Evolutionary conservation across 2,329 filamentous ascomycete species (phyloP), one percentile per base, ranked within the genome.

Genomic region (Gnomoniopsis smithogilvyi): DNA sequence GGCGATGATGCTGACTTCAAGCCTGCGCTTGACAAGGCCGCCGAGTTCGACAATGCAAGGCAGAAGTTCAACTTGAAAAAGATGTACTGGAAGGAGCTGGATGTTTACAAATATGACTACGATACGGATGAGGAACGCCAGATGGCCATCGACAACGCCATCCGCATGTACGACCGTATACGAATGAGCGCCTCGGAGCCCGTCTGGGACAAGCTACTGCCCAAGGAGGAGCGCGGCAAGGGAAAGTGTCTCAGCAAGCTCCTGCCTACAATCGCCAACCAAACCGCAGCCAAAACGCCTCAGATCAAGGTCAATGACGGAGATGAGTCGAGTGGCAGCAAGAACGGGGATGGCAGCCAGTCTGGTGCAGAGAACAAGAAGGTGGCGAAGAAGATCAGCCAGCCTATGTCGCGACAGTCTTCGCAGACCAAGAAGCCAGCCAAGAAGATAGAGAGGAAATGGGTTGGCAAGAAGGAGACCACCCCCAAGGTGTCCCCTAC

Each of bases 51-150:
- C 59, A 63, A 75, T 4, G 69, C 74, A 2, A 73, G 73, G 4
- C 77, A 81, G 61, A 84, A 78, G 64, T 88, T 81, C 78, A 71
- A 74, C 36, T 71, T 88, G 64, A 79, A 80, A 62, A 84, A 82
- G 71, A 72, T 76, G 24, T 83, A 78, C 62, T 88, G 81, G 79
- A 86, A 81, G 69, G 85, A 88, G 63, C 76, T 88, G 15, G 84
- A 88, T 64, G 82, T 87, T 22, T 88, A 82, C 79, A 80, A 78
- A 59, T 86, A 86, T 68, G 73, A 80, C 30, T 88, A 88, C 66
- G 74, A 76, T 48, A 75, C 70, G 41, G 71, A 78, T 19, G 78
- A 81, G 34, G 79, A 85, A 61, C 80, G 85, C 33, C 77, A 91
- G 68, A 73, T 79, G 65, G 80, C 83, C 62, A 81, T 88, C 68